A percentile compares a stretch with the other conserved stretches of the same genome.
Evolutionary conservation across 2,329 filamentous ascomycete species (phyloP).

Genomic region (Ophiostoma sp.): DNA sequence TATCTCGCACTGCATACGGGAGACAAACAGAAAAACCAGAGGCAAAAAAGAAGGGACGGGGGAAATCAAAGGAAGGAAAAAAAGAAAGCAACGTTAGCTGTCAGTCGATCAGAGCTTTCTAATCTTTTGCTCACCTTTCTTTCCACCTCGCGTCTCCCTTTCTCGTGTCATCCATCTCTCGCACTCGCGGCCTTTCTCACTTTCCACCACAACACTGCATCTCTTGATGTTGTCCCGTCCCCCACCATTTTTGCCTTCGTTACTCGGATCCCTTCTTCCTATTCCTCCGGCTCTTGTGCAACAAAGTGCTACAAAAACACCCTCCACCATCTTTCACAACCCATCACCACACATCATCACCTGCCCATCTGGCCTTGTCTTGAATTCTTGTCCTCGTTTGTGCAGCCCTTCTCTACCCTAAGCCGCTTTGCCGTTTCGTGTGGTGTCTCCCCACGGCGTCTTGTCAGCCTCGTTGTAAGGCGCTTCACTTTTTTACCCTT

Average conservation of each 20-base stretch:
- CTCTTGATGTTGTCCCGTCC: slow-evolving; percentile 1
- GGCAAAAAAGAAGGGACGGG: not conserved
- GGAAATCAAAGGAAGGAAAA: not conserved
- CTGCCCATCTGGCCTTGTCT: not conserved
- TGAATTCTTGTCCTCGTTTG: not conserved
- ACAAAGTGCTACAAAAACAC: not conserved
- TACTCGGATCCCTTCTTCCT: not conserved
- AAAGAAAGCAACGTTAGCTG: not conserved
- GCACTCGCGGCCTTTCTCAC: not conserved
- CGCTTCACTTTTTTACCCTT: not conserved
- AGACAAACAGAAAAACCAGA: not conserved
- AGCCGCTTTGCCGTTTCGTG: not conserved
- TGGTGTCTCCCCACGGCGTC: not conserved
- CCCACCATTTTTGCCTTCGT: not conserved
- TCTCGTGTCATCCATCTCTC: not conserved
- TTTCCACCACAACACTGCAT: not conserved
- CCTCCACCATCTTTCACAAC: not conserved
- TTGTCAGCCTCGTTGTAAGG: slow-evolving; percentile 13
- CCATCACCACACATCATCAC: not conserved
- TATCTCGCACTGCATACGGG: slow-evolving; percentile 2
- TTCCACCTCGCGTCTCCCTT: not conserved
- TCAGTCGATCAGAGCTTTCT: slow-evolving; percentile 12
- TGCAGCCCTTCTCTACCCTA: not conserved
- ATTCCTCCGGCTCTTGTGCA: not conserved
- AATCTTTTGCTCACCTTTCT: slow-evolving; percentile 9